phyloP scores from a whole-genome alignment of 495 filamentous ascomycete species.

The Hypoxylon intermedium region DNA sequence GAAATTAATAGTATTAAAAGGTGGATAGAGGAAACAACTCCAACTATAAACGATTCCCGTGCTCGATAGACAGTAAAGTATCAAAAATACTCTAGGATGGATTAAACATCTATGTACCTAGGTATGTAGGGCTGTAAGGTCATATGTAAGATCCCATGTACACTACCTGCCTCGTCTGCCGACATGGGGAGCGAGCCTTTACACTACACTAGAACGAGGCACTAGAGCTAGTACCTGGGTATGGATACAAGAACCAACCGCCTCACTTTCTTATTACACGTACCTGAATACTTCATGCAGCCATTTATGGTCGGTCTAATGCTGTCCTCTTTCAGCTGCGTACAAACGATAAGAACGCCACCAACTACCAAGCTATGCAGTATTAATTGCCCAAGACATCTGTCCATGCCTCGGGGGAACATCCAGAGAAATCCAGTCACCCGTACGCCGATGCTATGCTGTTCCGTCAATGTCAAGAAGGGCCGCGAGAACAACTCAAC shows the following conservation, averaged over 20 bases:
- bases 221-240: not conserved
- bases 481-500: conserved; percentile 14
- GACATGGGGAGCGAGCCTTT: no score
- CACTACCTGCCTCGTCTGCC: not conserved
- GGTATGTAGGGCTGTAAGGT: no score
- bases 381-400: conserved; percentile 18
- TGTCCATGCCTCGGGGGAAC: conserved; percentile 12
- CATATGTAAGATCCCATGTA: conserved; percentile 2
- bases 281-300: not conserved
- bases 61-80: no score
- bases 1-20: no score
- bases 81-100: not conserved
- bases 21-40: no score
- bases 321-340: no score
- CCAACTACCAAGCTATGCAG: conserved; percentile 25
- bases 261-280: not conserved
- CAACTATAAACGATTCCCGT: no score
- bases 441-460: conserved; percentile 43
- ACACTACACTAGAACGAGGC: no score
- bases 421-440: conserved; percentile 12
- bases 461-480: not conserved
- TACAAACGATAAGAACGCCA: conserved; percentile 13
- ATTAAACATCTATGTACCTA: not conserved
- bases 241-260: not conserved
- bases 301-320: no score